Conservation (phyloP, 148 eudicot species). For the Rhododendron vialii region DNA sequence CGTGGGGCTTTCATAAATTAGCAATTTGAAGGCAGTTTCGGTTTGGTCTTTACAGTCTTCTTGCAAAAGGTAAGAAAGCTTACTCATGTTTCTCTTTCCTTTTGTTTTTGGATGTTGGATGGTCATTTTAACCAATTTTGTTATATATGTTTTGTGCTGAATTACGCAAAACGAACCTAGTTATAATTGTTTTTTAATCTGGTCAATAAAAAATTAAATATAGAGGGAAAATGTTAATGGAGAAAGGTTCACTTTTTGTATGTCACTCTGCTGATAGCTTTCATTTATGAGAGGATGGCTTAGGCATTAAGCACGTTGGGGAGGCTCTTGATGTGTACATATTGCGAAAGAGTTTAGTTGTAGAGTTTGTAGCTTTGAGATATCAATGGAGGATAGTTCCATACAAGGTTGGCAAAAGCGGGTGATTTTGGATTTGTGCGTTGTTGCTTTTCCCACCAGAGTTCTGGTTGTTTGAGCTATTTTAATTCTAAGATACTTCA, state of each 20-base stretch:
- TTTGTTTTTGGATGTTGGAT: not conserved
- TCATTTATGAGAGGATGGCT: not conserved
- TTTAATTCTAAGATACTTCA: not conserved
- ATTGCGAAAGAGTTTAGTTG: no score
- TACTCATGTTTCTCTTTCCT: not conserved
- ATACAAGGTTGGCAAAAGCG: not conserved
- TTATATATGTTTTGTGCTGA: not conserved
- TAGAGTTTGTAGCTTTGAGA: not conserved
- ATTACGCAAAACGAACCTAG: not conserved
- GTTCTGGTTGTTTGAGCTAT: not conserved
- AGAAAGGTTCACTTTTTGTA: not conserved
- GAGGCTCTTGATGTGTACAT: not conserved
- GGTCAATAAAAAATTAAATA: not conserved
- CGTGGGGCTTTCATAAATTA: not conserved
- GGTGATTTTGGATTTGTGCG: not conserved
- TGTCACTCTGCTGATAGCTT: not conserved
- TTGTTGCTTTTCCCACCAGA: not conserved
- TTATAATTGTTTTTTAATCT: not conserved
- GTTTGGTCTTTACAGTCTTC: not conserved
- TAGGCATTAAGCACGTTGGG: not conserved
- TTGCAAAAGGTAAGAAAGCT: conserved; percentile 17
- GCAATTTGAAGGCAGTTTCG: not conserved
- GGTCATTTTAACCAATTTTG: not conserved
- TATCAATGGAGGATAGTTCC: not conserved
- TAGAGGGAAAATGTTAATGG: not conserved